A percentile compares a stretch with the other conserved stretches of the same genome.
Evolutionary conservation across 805 yeast species (phyloP).

Genomic region (Candida easanensis): DNA sequence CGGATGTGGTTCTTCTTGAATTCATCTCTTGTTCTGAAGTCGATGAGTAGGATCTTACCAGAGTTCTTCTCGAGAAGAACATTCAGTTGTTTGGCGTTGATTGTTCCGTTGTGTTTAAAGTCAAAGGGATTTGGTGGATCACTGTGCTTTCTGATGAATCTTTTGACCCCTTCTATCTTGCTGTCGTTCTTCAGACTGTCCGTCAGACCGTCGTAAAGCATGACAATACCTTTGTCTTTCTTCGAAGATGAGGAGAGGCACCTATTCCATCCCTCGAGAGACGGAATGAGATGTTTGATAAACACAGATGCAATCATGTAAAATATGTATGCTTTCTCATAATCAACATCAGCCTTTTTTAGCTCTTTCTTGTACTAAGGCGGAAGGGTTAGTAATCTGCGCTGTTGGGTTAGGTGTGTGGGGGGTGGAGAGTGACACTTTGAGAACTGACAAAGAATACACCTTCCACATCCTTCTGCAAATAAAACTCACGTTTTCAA

Average conservation of each 20-base stretch:
- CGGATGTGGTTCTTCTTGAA: constrained; percentile 64
- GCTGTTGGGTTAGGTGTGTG: background rate
- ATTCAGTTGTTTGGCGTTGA: constrained; percentile 15
- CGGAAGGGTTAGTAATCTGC: constrained; percentile 2
- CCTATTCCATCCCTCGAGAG: constrained; percentile 3
- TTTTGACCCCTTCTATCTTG: constrained; percentile 5
- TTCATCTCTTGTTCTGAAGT: constrained; percentile 59
- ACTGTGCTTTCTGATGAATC: constrained; percentile 5
- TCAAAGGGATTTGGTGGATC: constrained; percentile 12
- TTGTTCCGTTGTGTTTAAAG: constrained; percentile 15
- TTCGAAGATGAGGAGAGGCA: background rate
- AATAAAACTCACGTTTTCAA: constrained; percentile 13
- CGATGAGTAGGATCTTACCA: constrained; percentile 55
- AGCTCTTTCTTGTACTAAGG: constrained; percentile 17
- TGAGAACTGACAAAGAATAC: background rate
- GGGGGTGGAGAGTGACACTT: too few relatives aligned
- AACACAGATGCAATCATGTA: constrained; percentile 10
- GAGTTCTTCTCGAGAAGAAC: constrained; percentile 12
- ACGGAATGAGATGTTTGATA: constrained; percentile 9
- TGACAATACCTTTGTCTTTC: constrained; percentile 1
- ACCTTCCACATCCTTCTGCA: background rate
- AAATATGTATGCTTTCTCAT: constrained; percentile 18
- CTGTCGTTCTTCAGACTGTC: constrained; percentile 3
- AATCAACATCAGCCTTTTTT: constrained; percentile 9
- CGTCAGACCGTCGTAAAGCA: constrained; percentile 3